A percentile compares a stretch with the other conserved stretches of the same genome.
Conservation (phyloP, 202 grass and related monocot species). For the Cymbopogon flexuosus region DNA sequence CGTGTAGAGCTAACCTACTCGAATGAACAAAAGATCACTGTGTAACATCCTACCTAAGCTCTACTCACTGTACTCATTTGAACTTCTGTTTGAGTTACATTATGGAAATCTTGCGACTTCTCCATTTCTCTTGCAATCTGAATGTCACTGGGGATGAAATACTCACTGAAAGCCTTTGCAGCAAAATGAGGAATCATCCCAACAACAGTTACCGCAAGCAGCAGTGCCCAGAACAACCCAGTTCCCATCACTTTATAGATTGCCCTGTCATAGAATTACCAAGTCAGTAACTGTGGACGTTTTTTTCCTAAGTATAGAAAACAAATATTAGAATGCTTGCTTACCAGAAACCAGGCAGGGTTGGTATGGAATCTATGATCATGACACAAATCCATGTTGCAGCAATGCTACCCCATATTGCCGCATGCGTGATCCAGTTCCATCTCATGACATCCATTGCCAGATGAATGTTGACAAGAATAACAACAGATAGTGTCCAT, state of each 20-base stretch:
- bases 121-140: conserved; percentile 90
- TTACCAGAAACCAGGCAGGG: conserved; percentile 85
- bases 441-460: conserved; percentile 84
- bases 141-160: conserved; percentile 65
- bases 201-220: conserved; percentile 55
- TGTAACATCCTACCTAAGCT: conserved; percentile 40
- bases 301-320: background rate
- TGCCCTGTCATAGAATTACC: conserved; percentile 58
- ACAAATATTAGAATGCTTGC: conserved; percentile 11
- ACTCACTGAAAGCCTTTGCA: conserved; percentile 59
- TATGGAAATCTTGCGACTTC: conserved; percentile 47
- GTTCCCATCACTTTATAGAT: conserved; percentile 73
- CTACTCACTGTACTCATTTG: conserved; percentile 55
- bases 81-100: conserved; percentile 45
- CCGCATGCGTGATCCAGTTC: conserved; percentile 76
- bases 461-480: conserved; percentile 94
- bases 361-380: conserved; percentile 65
- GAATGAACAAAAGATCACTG: conserved; percentile 44
- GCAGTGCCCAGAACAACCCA: conserved; percentile 73
- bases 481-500: conserved; percentile 72
- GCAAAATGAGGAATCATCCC: conserved; percentile 82
- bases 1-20: conserved; percentile 33
- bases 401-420: conserved; percentile 86
- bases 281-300: conserved; percentile 26
- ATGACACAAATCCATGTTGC: conserved; percentile 90